These are phyloP conservation scores for Monilinia fructicola DNA, from an alignment of 2,329 filamentous ascomycete genomes.

Conservation along the genomic window DNA sequence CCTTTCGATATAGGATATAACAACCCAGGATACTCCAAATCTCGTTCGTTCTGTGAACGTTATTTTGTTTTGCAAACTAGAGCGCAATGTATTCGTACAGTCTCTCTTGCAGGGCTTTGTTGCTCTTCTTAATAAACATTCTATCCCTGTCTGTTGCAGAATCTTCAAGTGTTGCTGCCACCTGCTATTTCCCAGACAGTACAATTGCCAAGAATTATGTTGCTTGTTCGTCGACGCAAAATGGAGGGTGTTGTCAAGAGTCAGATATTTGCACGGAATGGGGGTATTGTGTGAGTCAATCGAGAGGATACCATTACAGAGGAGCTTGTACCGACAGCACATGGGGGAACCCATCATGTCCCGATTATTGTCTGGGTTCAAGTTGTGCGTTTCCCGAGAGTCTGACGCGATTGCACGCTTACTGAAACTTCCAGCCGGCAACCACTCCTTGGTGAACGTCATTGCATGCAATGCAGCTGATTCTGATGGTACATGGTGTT, in stretches of 20 bases:
- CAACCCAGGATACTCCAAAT: background rate
- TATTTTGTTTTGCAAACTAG: background rate
- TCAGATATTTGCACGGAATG: slow-evolving; percentile 27
- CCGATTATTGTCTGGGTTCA: slow-evolving; percentile 27
- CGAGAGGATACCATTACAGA: slow-evolving; percentile 30
- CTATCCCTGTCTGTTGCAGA: background rate
- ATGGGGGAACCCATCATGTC: slow-evolving; percentile 30
- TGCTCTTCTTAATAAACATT: background rate
- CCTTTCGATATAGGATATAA: background rate
- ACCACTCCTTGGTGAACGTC: slow-evolving; percentile 25
- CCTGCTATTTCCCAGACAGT: slow-evolving; percentile 26
- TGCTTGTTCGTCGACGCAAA: slow-evolving; percentile 25
- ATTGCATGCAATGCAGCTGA: slow-evolving; percentile 24
- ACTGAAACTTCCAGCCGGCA: slow-evolving; percentile 21
- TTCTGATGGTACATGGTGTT: slow-evolving; percentile 29
- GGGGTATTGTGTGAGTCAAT: slow-evolving; percentile 28
- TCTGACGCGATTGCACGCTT: background rate
- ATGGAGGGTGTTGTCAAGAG: slow-evolving; percentile 26
- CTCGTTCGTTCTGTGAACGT: background rate
- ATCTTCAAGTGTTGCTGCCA: background rate
- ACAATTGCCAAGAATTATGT: slow-evolving; percentile 22
- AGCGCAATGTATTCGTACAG: background rate
- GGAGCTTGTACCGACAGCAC: slow-evolving; percentile 29
- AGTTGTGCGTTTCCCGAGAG: slow-evolving; percentile 21
- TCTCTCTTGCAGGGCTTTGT: background rate